Base-by-base conservation (phyloP, 306 rosid genomes). In the Dalbergia cochinchinensis region DNA sequence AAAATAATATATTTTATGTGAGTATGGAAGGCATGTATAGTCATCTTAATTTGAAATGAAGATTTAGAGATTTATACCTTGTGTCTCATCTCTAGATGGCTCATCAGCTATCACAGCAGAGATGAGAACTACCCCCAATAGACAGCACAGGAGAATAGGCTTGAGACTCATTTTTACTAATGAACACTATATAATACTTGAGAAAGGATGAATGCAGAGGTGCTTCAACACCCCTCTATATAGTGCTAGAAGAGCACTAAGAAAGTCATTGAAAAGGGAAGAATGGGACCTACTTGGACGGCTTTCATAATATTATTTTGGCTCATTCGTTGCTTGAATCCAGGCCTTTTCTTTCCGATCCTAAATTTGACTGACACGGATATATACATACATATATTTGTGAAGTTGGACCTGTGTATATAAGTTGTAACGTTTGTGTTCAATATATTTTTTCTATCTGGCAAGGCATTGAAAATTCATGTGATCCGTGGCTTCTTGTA, bases 101-200 rank as follows among this genome's bases (percentile, higher is more conserved):
- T 63, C 58, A 35, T 39, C 59, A 48, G 77, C 83, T 47, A 78
- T 41, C 67, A 66, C 86, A 1, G 13, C 34, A 34, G 84, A 64
- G 70, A 74, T 74, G 15, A 79, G 59, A 54, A 42, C 62, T 63
- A 74, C 78, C 12, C 39, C 65, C 6, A 11, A 55, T 3, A 84
- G 75, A 53, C 44, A 54, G 42, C 73, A 31, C 7, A 74, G 22
- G 33, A 79, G 22, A 34, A 53, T 8, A 50, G 84, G 41, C 35
- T 70, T 84, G 19, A 75, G 5, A 31, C 58, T 75, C 84, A 84
- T 84, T 9, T 18, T 71, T 65, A 3, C 35, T 15, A 33, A 9
- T 34, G 19, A 71, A 60, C 53, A 47, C 45, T 45, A 71, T 57
- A 66, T 0, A 44, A 74, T 0, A 11, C 15, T 73, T 76, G 71